Evolutionary conservation across 2,329 filamentous ascomycete genomes (phyloP).

Genomic region (Cladosporium halotolerans): DNA sequence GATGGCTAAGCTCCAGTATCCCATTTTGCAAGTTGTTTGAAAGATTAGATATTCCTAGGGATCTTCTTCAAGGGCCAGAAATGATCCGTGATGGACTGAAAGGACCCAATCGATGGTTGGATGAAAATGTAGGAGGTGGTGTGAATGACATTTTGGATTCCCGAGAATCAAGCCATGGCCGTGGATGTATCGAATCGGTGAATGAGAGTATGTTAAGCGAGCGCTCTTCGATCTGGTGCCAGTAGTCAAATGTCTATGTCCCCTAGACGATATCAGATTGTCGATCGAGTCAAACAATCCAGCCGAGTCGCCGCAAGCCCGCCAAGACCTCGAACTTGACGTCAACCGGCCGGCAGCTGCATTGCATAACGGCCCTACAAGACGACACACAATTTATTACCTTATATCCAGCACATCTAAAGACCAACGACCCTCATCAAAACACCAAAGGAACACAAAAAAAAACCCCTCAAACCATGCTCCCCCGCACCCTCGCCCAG

Average conservation of each 20-base stretch:
- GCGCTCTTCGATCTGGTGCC: too few species aligned
- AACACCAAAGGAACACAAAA: neutral
- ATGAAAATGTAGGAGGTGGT: neutral
- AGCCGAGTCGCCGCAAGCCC: too few species aligned
- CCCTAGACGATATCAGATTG: too few species aligned
- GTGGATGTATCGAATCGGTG: too few species aligned
- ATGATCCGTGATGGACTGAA: neutral
- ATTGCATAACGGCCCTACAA: too few species aligned
- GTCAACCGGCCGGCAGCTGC: too few species aligned
- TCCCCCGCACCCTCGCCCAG: slow-evolving; percentile 16
- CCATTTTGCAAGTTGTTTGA: slow-evolving; percentile 30
- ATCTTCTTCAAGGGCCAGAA: neutral
- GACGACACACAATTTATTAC: neutral
- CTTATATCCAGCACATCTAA: neutral
- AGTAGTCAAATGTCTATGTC: too few species aligned
- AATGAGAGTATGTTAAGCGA: too few species aligned
- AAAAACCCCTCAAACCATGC: slow-evolving; percentile 13
- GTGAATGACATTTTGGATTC: neutral
- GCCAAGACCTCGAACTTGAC: too few species aligned
- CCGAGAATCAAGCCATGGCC: neutral
- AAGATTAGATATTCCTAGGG: neutral
- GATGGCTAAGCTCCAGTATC: slow-evolving; percentile 35
- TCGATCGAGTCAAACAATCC: too few species aligned
- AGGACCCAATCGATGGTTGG: neutral
- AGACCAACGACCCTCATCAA: neutral